Percentiles rank a stretch among this genome's conserved stretches.
phyloP scores from a whole-genome alignment of 192 early-diverging fungal species.

The Coemansia sp. region DNA sequence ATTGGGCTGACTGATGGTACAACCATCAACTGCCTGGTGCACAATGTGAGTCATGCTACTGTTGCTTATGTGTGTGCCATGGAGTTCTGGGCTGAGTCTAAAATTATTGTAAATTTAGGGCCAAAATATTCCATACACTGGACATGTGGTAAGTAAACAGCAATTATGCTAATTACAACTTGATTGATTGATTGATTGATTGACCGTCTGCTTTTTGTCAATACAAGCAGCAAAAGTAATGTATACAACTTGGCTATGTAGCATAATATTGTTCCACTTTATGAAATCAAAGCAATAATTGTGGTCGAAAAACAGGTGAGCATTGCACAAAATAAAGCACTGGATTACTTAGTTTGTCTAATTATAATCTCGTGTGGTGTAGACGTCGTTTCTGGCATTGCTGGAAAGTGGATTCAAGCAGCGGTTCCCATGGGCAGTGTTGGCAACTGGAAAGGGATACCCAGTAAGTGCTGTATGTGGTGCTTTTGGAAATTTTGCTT shows the following conservation, averaged over 20 bases:
- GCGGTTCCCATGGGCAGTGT: slow-evolving; percentile 20
- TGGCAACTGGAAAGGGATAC: slow-evolving; percentile 41
- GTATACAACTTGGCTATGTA: not conserved
- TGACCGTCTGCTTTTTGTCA: not conserved
- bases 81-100: not conserved
- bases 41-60: slow-evolving; percentile 12
- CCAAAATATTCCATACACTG: slow-evolving; percentile 16
- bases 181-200: not conserved
- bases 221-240: not conserved
- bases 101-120: slow-evolving; percentile 9
- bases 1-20: slow-evolving; percentile 25
- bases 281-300: slow-evolving; percentile 3
- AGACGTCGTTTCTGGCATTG: slow-evolving; percentile 40
- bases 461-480: slow-evolving; percentile 23
- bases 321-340: not conserved
- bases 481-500: not conserved
- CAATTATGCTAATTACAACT: too few species aligned
- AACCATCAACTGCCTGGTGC: slow-evolving; percentile 8
- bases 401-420: slow-evolving; percentile 28
- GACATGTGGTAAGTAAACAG: slow-evolving; percentile 36
- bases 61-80: not conserved
- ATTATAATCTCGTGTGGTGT: slow-evolving; percentile 3
- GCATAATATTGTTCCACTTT: slow-evolving; percentile 6
- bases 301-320: slow-evolving; percentile 44
- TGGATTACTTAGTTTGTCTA: not conserved